Evolutionary conservation across 2,329 filamentous ascomycete species (phyloP).

Genomic region (Aulographum hederae): DNA sequence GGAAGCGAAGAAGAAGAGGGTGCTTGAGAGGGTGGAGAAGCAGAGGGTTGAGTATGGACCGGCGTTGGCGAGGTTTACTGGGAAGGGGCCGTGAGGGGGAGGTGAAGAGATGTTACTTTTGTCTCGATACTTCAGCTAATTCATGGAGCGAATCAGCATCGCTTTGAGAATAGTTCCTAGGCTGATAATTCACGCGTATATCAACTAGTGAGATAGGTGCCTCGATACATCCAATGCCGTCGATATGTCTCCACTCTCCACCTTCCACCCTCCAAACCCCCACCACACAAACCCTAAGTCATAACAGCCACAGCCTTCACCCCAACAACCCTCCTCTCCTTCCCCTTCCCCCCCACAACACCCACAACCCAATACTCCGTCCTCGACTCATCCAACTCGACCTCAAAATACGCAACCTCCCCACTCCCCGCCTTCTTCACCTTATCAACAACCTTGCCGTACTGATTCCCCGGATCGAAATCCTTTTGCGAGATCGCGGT

Average conservation of each 20-base stretch:
- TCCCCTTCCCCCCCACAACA: constrained; percentile 25
- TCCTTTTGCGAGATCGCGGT: constrained; percentile 38
- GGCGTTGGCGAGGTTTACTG: constrained; percentile 68
- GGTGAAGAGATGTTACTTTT: too few relatives aligned
- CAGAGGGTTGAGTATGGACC: constrained; percentile 66
- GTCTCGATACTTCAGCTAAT: too few relatives aligned
- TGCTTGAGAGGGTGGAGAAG: constrained; percentile 46
- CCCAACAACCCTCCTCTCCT: constrained; percentile 49
- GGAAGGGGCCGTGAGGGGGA: constrained; percentile 35
- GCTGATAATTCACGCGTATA: too few relatives aligned
- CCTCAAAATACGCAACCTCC: constrained; percentile 58
- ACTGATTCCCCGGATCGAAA: constrained; percentile 58
- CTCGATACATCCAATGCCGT: too few relatives aligned
- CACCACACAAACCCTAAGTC: constrained; percentile 19
- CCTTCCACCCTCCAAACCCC: too few relatives aligned
- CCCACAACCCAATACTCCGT: constrained; percentile 68
- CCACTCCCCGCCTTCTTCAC: constrained; percentile 43
- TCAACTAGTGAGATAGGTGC: too few relatives aligned
- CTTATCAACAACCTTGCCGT: constrained; percentile 49
- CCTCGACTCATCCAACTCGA: constrained; percentile 43
- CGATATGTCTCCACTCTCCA: too few relatives aligned
- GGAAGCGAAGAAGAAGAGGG: constrained; percentile 47
- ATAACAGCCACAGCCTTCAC: constrained; percentile 65
- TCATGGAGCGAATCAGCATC: too few relatives aligned
- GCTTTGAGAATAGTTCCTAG: too few relatives aligned